Evolutionary conservation across 306 rosid genomes (phyloP).

Genomic region (Trifolium pratense): DNA sequence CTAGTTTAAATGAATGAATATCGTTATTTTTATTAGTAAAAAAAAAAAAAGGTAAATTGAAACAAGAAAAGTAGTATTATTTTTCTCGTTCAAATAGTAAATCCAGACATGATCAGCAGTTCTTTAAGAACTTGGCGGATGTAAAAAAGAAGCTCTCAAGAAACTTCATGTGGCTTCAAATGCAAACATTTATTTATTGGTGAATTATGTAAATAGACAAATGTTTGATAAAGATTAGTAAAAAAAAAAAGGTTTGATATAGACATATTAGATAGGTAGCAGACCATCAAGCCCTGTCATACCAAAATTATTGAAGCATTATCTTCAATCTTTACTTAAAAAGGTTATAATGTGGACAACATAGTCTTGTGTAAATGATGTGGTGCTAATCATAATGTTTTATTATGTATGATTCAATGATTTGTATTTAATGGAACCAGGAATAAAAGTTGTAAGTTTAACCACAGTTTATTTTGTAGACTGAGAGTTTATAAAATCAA

Average conservation of each 20-base stretch:
- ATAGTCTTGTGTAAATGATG: neutral
- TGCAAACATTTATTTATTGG: too few species aligned
- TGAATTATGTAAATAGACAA: neutral
- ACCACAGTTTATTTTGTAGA: neutral
- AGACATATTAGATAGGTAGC: neutral
- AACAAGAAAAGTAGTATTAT: too few species aligned
- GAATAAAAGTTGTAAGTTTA: neutral
- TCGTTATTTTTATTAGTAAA: too few species aligned
- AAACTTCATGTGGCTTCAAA: too few species aligned
- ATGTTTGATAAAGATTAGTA: conserved; percentile 9
- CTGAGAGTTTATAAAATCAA: neutral
- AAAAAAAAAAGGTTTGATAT: too few species aligned
- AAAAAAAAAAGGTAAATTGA: too few species aligned
- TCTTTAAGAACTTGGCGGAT: too few species aligned
- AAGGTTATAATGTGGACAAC: conserved; percentile 15
- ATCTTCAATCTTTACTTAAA: conserved; percentile 8
- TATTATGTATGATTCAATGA: neutral
- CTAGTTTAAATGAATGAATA: too few species aligned
- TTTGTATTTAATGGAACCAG: too few species aligned
- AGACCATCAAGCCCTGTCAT: neutral
- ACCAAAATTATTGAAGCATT: conserved; percentile 16
- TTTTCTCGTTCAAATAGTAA: too few species aligned
- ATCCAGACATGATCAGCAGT: too few species aligned
- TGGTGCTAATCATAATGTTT: neutral
- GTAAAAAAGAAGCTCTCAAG: too few species aligned